phyloP scores from a whole-genome alignment of 2,329 filamentous ascomycete species.

The Ophiostoma triangulosporum region DNA sequence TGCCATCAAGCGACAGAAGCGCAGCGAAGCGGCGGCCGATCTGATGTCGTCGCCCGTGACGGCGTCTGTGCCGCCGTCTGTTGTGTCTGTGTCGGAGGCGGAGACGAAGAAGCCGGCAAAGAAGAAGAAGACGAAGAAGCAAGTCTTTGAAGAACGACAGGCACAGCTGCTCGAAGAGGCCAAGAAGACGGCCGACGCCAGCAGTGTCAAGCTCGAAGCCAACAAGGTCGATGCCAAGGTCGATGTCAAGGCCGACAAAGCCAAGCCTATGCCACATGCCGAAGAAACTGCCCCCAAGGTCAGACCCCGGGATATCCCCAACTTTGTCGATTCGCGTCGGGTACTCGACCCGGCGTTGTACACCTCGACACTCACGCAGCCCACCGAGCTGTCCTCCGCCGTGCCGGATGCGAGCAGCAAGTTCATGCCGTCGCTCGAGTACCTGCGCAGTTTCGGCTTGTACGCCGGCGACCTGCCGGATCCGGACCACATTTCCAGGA shows the following conservation, averaged over 20 bases:
- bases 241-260: constrained; percentile 9
- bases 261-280: constrained; percentile 2
- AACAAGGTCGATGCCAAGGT: constrained; percentile 20
- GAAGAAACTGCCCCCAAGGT: constrained; percentile 3
- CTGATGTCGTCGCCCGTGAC: constrained; percentile 28
- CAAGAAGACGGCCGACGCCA: constrained; percentile 12
- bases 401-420: constrained; percentile 16
- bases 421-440: constrained; percentile 32
- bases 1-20: constrained; percentile 67
- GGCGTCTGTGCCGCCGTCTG: background rate
- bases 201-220: constrained; percentile 20
- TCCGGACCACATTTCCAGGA: constrained; percentile 33
- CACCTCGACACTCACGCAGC: constrained; percentile 32
- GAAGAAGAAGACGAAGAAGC: constrained; percentile 70
- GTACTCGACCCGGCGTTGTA: constrained; percentile 25
- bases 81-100: constrained; percentile 21
- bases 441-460: constrained; percentile 31
- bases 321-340: constrained; percentile 12
- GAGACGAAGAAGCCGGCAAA: constrained; percentile 45
- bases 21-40: constrained; percentile 61
- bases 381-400: constrained; percentile 28
- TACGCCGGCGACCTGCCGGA: constrained; percentile 35
- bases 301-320: background rate
- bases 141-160: constrained; percentile 55
- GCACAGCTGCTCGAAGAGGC: background rate